Conservation (phyloP, 805 yeast species). For the Candida taoyuanica region DNA sequence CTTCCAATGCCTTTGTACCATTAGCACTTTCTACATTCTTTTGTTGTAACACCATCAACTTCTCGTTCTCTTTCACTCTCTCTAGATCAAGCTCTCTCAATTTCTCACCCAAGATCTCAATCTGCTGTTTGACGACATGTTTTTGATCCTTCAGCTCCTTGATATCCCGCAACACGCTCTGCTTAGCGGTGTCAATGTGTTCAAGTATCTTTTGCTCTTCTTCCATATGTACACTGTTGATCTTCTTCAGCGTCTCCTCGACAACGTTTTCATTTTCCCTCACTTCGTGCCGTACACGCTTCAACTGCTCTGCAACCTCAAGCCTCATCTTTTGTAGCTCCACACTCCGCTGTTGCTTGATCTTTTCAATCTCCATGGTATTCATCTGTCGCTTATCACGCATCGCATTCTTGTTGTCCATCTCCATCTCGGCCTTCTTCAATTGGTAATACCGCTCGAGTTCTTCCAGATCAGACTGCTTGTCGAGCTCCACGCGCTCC, state of each 20-base stretch:
- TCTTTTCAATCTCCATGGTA: slow-evolving; percentile 33
- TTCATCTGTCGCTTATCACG: slow-evolving; percentile 32
- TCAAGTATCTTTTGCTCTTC: slow-evolving; percentile 23
- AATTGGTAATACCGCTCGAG: slow-evolving; percentile 27
- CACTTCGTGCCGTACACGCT: slow-evolving; percentile 26
- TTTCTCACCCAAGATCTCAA: slow-evolving; percentile 15
- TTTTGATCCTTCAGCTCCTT: background rate
- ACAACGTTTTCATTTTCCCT: slow-evolving; percentile 20
- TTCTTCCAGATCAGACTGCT: slow-evolving; percentile 24
- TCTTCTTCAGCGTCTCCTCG: slow-evolving; percentile 15
- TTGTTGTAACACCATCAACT: slow-evolving; percentile 3
- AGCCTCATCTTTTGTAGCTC: slow-evolving; percentile 30
- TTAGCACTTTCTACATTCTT: background rate
- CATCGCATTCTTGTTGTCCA: slow-evolving; percentile 35
- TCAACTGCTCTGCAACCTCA: slow-evolving; percentile 26
- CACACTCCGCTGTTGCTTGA: slow-evolving; percentile 33
- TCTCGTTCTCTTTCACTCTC: background rate
- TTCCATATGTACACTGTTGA: slow-evolving; percentile 23
- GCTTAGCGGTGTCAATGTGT: slow-evolving; percentile 23
- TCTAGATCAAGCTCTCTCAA: slow-evolving; percentile 1
- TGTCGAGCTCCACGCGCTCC: slow-evolving; percentile 25
- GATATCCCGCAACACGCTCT: slow-evolving; percentile 2
- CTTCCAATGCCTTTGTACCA: background rate
- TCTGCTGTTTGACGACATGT: too few species aligned
- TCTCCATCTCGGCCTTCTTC: slow-evolving; percentile 29